Base-by-base conservation (phyloP, 208 protist species). In the Acanthamoeba triangularis region DNA sequence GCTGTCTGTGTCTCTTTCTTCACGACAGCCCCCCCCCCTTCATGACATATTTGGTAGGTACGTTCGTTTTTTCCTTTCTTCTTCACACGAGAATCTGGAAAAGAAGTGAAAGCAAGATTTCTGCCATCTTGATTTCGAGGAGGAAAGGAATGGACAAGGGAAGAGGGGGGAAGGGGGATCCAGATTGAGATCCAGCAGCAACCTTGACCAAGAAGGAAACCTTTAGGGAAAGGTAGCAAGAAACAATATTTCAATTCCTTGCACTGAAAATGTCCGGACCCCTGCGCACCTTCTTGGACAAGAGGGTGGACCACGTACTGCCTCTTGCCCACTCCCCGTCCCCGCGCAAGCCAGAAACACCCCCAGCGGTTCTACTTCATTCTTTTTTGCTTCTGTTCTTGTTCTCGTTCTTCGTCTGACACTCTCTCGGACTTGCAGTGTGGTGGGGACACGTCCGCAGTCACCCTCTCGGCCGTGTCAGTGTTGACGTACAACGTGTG, bases 401-500 rank as follows among this genome's bases (percentile, higher is more conserved):
- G 28, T 13, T 30, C 65, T 20, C 13, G 23, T 82, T 18, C 74
- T 47, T 82, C 1, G 1, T 52, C 10, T 18, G 14, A 13, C 56
- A 80, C 37, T 5, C 56, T 23, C 56, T 16, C 8, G 56, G 5
- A 61, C 56, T 4, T 23, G 7, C 11, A 23, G 8, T 3, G 20
- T 16, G 65, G 49, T n/a, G 37, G 37, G 2, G 37, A 41, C 3
- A 3, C 37, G 37, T 1, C 1, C 37, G 37, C 37, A 41, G 37
- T 1, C 1, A 3, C 2, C 2, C 37, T 41, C 2, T 41, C 3
- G 37, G 37, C 37, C 2, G 3, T 87, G 28, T 87, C 78, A 41
- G 78, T 87, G 78, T 23, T 87, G 28, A 87, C 78, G 8, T 87
- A 63, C 47, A 87, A 87, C 28, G 78, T 87, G 18, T 87, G 78